Percentiles rank a stretch among this genome's conserved stretches.
phyloP scores from a whole-genome alignment of 2,329 filamentous ascomycete species.

The Aphanoascus verrucosus region DNA sequence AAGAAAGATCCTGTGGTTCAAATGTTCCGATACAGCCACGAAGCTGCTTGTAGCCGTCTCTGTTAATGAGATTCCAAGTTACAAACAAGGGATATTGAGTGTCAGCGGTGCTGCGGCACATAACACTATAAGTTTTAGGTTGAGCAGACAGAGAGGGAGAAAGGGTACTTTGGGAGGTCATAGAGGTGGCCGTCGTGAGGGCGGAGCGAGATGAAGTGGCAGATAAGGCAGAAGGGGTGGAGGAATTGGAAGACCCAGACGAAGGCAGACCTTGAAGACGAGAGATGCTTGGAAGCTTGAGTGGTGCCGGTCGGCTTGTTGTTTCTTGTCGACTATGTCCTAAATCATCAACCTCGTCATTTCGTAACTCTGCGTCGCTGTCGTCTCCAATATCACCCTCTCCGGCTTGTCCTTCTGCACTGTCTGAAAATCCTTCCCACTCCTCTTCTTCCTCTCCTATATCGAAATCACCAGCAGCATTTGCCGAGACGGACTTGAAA shows the following conservation, averaged over 20 bases:
- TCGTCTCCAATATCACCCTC: slow-evolving; percentile 13
- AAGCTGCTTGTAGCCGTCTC: slow-evolving; percentile 53
- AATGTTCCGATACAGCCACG: slow-evolving; percentile 97
- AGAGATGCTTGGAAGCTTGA: slow-evolving; percentile 10
- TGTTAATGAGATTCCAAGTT: slow-evolving; percentile 74
- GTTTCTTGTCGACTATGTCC: background rate
- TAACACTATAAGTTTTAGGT: slow-evolving; percentile 7
- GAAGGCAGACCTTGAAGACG: slow-evolving; percentile 16
- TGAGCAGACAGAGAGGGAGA: slow-evolving; percentile 27
- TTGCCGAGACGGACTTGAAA: slow-evolving; percentile 13
- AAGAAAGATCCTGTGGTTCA: slow-evolving; percentile 59
- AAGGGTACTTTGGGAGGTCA: slow-evolving; percentile 35
- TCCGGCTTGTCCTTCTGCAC: background rate
- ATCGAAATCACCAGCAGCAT: background rate
- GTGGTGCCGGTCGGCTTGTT: background rate
- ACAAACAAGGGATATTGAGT: slow-evolving; percentile 66
- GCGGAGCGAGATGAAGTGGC: slow-evolving; percentile 39
- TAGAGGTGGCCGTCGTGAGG: slow-evolving; percentile 31
- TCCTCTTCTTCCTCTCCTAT: slow-evolving; percentile 23
- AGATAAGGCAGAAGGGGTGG: slow-evolving; percentile 38
- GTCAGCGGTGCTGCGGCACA: slow-evolving; percentile 6
- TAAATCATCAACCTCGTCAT: background rate
- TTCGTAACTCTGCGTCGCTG: background rate
- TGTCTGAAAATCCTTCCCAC: slow-evolving; percentile 6
- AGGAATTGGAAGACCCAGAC: slow-evolving; percentile 31